Evolutionary conservation across 1,139 yeast genomes (phyloP), one percentile per base, ranked within the genome.

Genomic region (Sugiyamaella paludigena): DNA sequence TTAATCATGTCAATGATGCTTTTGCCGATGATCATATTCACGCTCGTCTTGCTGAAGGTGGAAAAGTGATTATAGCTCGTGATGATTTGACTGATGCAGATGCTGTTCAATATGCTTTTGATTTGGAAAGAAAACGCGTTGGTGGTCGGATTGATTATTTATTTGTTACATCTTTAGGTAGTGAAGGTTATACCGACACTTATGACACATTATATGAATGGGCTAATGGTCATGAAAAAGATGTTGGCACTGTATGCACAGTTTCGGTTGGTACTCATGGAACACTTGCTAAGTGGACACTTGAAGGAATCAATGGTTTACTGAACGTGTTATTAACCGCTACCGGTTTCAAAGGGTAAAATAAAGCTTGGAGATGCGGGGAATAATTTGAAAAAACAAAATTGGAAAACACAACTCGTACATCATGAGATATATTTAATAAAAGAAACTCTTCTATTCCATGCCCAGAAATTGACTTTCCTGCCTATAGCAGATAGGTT

Each of bases 1-100:
- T 89, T 48, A 84, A 89, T 35, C 92, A 89, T 64, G 81, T 91
- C 50, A 89, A 91, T 66, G 94, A 85, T 34, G 71, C 84, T 27
- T 87, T 81, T 63, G 77, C 78, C 13, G 71, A 70, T 24, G 79
- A 76, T 44, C 84, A 84, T 29, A 75, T 89, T 7, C 96, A 88
- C 66, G 96, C 97, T 1, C 79, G 86, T 26, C 74, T 87, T 45
- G 78, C 84, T 48, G 80, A 84, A 53, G 79, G 80, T 56, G 79
- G 57, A 19, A 55, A 50, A 40, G 56, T 63, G 5, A 54, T 58
- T 13, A 59, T 63, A 34, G 52, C 59, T 8, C 57, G 58, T 39
- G 57, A 58, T 29, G 45, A 52, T 32, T 44, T 56, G 33, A 47
- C 57, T 16, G 56, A 57, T 27, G 51, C 58, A 7, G 53, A 54